Base-by-base conservation (phyloP, 805 yeast species). In the Cyberlindnera mycetangii region DNA sequence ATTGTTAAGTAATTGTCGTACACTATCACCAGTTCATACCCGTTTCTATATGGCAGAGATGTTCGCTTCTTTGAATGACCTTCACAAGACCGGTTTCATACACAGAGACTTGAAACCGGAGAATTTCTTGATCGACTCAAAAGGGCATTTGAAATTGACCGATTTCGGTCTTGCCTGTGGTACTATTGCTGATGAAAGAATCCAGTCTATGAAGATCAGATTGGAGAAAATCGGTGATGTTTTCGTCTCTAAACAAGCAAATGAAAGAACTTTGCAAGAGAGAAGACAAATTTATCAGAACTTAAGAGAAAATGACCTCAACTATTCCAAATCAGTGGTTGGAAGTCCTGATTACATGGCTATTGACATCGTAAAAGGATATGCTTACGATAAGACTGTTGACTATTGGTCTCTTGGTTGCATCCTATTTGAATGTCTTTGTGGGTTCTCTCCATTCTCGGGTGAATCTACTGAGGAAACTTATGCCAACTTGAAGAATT, bases 301-400 rank as follows among this genome's bases (percentile, higher is more conserved):
- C n/a, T 64, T 83, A 43, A 79, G 95, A 53, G 84, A 80, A 48
- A 60, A 63, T 6, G 96, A 89, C 56, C 76, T 87, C 47, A 89
- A 86, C 56, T 84, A 85, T 59, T 98, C 99, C 15, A 87, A 88
- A 57, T 89, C 97, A 1, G 88, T 92, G 55, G 99, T 93, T 14
- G 99, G 99, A 1, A 86, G 96, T 5, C 99, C 99, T 1, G 99
- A 93, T 66, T 93, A 93, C 62, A 93, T 93, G 99, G 99, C 99
- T 1, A 73, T 93, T 40, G 99, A 93, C 65, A 98, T 93, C 11
- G 76, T 93, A 42, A 60, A 55, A 37, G 99, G 99, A 7, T 85
- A 85, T 60, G 81, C 83, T 47, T 93, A 93, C 65, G 97, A 93
- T 62, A 90, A 84, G 63, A 92, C 99, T 14, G 95, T 95, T 46